Base-by-base conservation (phyloP, 1,139 yeast genomes). In the Ogataea hybrid region DNA sequence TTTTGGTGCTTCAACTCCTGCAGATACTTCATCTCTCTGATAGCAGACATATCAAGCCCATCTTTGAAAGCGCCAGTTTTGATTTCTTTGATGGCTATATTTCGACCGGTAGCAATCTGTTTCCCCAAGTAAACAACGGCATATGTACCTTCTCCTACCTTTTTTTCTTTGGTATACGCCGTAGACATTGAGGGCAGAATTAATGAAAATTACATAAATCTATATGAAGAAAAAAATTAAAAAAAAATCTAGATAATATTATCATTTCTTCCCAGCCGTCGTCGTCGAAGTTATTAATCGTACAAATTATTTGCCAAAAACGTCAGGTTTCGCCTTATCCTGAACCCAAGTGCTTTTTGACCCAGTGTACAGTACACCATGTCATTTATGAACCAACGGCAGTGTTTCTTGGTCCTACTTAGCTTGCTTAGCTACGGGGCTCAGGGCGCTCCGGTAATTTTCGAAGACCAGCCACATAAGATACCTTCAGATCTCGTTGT, bases 121-220 rank as follows among this genome's bases (percentile, higher is more conserved):
- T 74, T 75, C 1, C 96, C 97, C 14, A 92, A 72, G 58, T 85
- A 92, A 2, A 94, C 99, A 45, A 90, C 95, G 35, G 98, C 99
- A 70, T 92, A 94, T 1, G 99, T 94, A 66, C 99, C 99, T 68
- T 94, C 99, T 60, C 98, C 98, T 21, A 92, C 97, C 62, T 90
- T 90, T 53, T 77, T 79, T 47, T 87, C 95, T 63, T 62, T 62
- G 6, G 62, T 47, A 38, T 63, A 63, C 15, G 37, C 23, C 10
- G 28, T 16, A 18, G 35, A 32, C 32, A 27, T 32, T 6, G 11
- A 6, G 11, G n/a, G 31, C 54, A 71, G 20, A 50, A 53, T 1
- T 42, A 14, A 46, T 42, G 47, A 21, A n/a, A 17, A 11, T 22
- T 25, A 16, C 21, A 21, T 22, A 15, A 16, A 28, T 18, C 12